Conservation (phyloP, 163 green algal species). For the Chlorella variabilis region DNA sequence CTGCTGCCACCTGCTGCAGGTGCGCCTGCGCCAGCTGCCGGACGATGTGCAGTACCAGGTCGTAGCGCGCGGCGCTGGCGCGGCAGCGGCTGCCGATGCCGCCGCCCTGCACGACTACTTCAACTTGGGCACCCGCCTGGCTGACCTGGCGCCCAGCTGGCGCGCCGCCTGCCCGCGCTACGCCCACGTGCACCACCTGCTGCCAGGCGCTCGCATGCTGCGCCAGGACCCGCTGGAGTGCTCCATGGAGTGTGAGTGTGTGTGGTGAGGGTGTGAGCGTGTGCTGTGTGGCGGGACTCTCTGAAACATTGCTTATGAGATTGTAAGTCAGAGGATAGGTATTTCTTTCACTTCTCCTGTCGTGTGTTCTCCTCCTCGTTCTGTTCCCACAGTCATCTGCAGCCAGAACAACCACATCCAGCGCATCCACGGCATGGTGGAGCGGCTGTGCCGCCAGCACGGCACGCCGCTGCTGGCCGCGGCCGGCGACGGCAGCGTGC, state of each 20-base stretch:
- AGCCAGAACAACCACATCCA: conserved; percentile 97
- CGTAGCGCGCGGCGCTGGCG: conserved; percentile 38
- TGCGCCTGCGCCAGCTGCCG: conserved; percentile 67
- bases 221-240: conserved; percentile 93
- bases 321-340: too few species aligned
- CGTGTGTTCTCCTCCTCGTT: too few species aligned
- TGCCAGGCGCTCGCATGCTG: conserved; percentile 85
- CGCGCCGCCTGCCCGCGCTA: conserved; percentile 66
- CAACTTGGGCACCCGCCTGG: conserved; percentile 69
- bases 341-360: too few species aligned
- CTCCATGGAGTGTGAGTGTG: too few species aligned
- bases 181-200: conserved; percentile 55
- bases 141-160: conserved; percentile 60
- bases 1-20: conserved; percentile 34
- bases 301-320: too few species aligned
- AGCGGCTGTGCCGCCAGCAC: conserved; percentile 83
- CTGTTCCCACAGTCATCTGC: conserved; percentile 90
- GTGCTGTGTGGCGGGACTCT: too few species aligned
- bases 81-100: conserved; percentile 50
- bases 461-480: conserved; percentile 61
- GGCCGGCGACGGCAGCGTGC: not conserved
- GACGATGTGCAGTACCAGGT: conserved; percentile 73
- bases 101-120: conserved; percentile 84
- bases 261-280: too few species aligned
- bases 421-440: conserved; percentile 94